phyloP scores from a whole-genome alignment of 495 filamentous ascomycete genomes.

The Bacidia gigantensis region DNA sequence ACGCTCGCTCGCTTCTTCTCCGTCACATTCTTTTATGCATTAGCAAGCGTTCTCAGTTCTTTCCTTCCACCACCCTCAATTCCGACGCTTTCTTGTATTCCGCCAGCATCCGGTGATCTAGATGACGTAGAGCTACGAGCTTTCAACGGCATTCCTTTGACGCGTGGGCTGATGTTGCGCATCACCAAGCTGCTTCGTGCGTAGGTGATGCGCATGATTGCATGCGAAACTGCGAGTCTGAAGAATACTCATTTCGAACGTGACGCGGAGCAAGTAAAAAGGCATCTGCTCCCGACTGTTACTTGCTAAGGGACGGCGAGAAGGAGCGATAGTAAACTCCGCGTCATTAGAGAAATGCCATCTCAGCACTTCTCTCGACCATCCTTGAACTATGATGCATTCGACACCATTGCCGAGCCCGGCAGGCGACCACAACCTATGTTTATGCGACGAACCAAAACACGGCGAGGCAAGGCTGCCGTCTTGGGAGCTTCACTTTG shows the following conservation, averaged over 20 bases:
- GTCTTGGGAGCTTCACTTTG: conserved; percentile 6
- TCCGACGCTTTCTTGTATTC: not conserved
- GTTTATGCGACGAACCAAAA: conserved; percentile 17
- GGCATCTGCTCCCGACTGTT: not conserved
- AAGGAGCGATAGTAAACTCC: not conserved
- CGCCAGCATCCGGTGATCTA: not conserved
- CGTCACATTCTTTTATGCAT: not conserved
- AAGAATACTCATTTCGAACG: not conserved
- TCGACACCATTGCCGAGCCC: conserved; percentile 18
- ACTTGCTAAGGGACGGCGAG: not conserved
- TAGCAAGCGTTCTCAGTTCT: not conserved
- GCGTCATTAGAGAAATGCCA: not conserved
- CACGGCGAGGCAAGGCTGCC: conserved; percentile 15
- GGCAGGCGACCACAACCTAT: conserved; percentile 11
- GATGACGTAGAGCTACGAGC: conserved; percentile 3
- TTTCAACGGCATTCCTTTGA: not conserved
- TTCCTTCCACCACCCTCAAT: not conserved
- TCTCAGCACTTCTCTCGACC: conserved; percentile 5
- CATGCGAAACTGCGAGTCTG: not conserved
- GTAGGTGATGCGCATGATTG: not conserved
- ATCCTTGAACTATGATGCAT: conserved; percentile 10
- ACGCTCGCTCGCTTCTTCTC: not conserved
- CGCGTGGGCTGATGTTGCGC: not conserved
- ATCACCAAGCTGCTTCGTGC: not conserved
- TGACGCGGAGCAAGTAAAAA: not conserved